Percentiles rank a stretch among this genome's conserved stretches.
These are phyloP conservation scores for Crassisporium funariophilum DNA, from an alignment of 768 basidiomycete species.

Conservation along the genomic window DNA sequence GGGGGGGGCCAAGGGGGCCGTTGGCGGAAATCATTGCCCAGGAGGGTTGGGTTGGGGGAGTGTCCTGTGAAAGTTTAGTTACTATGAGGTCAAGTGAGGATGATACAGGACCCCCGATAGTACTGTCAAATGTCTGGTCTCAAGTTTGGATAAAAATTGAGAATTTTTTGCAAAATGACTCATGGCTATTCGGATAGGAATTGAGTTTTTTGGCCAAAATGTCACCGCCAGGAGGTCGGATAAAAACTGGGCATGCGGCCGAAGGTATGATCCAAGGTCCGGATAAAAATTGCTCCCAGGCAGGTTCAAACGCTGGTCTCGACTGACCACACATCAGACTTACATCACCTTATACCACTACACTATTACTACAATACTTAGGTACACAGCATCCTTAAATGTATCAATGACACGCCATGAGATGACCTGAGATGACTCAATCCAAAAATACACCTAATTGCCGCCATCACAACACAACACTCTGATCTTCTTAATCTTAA, in stretches of 20 bases:
- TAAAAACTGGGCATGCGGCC: neutral
- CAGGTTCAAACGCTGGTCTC: neutral
- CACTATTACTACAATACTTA: neutral
- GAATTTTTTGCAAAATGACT: neutral
- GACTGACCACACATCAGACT: neutral
- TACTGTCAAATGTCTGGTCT: neutral
- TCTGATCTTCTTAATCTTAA: too few relatives aligned
- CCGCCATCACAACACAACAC: neutral
- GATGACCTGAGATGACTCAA: too few relatives aligned
- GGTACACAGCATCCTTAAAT: too few relatives aligned
- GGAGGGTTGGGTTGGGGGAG: neutral
- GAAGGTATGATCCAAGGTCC: neutral
- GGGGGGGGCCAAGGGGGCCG: constrained; percentile 12
- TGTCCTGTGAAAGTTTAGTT: neutral
- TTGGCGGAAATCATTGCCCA: neutral
- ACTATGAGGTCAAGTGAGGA: too few relatives aligned
- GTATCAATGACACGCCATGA: too few relatives aligned
- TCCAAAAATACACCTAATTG: neutral
- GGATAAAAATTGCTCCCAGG: neutral
- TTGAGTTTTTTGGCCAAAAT: neutral
- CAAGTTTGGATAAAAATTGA: neutral
- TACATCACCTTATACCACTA: neutral
- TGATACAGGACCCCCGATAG: neutral
- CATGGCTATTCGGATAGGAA: neutral
- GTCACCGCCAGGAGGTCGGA: neutral